Conservation (phyloP, 768 basidiomycete genomes). For the Leccinum arenicola region DNA sequence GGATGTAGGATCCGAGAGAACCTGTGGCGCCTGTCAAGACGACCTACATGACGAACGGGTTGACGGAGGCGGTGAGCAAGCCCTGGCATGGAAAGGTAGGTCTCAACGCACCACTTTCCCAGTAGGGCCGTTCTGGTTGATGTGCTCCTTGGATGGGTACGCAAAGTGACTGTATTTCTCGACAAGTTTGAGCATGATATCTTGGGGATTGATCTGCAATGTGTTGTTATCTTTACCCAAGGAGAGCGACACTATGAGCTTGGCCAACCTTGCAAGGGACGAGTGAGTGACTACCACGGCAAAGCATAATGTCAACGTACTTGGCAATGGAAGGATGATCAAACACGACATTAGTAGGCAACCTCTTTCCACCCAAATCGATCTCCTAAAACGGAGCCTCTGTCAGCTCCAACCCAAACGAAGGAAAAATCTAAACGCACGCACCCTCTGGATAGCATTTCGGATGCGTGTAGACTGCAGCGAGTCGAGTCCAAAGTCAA, state of each 20-base stretch:
- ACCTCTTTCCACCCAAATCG: conserved; percentile 20
- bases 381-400: conserved; percentile 10
- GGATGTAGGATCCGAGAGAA: conserved; percentile 47
- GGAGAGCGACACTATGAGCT: conserved; percentile 36
- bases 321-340: conserved; percentile 45
- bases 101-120: conserved; percentile 17
- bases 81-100: not conserved
- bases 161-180: conserved; percentile 36
- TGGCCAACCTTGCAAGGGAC: conserved; percentile 33
- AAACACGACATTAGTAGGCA: conserved; percentile 40
- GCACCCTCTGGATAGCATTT: conserved; percentile 44
- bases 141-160: not conserved
- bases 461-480: conserved; percentile 47
- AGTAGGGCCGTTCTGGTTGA: conserved; percentile 14
- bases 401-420: conserved; percentile 17
- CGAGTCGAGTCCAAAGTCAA: conserved; percentile 52
- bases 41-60: conserved; percentile 1
- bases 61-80: not conserved
- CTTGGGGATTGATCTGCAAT: conserved; percentile 8
- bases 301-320: conserved; percentile 18
- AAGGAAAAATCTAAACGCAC: conserved; percentile 9
- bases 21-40: conserved; percentile 55
- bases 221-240: conserved; percentile 25
- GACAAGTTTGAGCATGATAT: conserved; percentile 38
- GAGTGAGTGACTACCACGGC: not conserved